Percentiles rank a stretch among this genome's conserved stretches.
Conservation (phyloP, 495 filamentous ascomycete genomes). For the Polyplosphaeria fusca region DNA sequence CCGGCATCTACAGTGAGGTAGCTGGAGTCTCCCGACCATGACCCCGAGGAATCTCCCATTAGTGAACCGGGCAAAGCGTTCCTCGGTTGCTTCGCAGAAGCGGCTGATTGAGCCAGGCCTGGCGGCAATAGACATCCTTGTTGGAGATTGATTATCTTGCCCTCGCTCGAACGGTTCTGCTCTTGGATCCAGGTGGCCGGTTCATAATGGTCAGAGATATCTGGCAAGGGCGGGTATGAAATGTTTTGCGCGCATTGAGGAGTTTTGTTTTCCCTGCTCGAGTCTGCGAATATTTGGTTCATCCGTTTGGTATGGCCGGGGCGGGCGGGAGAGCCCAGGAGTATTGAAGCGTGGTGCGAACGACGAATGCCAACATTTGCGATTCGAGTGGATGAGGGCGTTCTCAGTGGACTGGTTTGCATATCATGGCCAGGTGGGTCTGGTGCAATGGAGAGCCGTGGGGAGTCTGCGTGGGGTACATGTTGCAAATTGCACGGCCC, state of each 20-base stretch:
- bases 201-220: neutral
- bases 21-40: conserved; percentile 17
- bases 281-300: conserved; percentile 17
- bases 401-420: too few relatives aligned
- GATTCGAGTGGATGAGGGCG: too few relatives aligned
- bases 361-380: conserved; percentile 19
- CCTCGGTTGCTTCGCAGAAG: neutral
- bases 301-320: conserved; percentile 14
- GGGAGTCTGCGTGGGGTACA: too few relatives aligned
- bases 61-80: neutral
- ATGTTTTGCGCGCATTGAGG: neutral
- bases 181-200: neutral
- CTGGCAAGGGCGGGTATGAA: conserved; percentile 13
- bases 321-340: conserved; percentile 15
- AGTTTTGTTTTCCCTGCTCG: neutral
- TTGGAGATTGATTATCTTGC: neutral
- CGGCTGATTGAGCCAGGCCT: neutral
- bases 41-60: conserved; percentile 1
- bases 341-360: neutral
- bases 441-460: too few relatives aligned
- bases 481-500: too few relatives aligned
- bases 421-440: too few relatives aligned
- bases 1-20: neutral
- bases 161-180: neutral
- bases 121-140: neutral